A percentile compares a stretch with the other conserved stretches of the same genome.
These are phyloP conservation scores for Nephelium lappaceum DNA, from an alignment of 345 rosid genomes.

Conservation along the genomic window DNA sequence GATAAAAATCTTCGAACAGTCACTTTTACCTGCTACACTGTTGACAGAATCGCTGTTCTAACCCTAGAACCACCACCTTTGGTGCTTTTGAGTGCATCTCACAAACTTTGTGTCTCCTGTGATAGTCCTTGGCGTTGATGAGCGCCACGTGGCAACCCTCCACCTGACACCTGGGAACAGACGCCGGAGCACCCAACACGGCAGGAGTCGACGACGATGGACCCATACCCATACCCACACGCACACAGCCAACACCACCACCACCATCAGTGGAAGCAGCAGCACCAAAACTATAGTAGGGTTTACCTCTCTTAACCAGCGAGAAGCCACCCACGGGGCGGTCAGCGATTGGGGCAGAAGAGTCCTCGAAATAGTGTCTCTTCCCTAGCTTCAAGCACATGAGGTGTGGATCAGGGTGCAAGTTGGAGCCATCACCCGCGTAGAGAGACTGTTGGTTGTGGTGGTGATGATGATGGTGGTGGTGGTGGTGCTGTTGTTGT, in stretches of 20 bases:
- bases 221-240: not conserved
- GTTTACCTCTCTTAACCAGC: conserved; percentile 39
- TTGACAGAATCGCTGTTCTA: conserved; percentile 85
- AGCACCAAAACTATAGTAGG: conserved; percentile 15
- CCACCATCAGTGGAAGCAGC: not conserved
- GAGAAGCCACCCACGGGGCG: conserved; percentile 17
- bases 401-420: conserved; percentile 50
- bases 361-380: conserved; percentile 54
- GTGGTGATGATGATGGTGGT: conserved; percentile 14
- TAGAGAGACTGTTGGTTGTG: conserved; percentile 31
- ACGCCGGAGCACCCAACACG: conserved; percentile 15
- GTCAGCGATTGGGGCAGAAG: conserved; percentile 10
- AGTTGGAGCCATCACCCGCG: conserved; percentile 32
- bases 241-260: not conserved
- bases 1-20: not conserved
- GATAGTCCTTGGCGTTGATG: conserved; percentile 69
- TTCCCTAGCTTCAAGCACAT: conserved; percentile 63
- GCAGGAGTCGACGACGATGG: conserved; percentile 22
- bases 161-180: conserved; percentile 69
- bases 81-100: conserved; percentile 80
- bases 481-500: not conserved
- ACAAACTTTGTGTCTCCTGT: conserved; percentile 79
- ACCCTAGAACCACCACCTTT: conserved; percentile 61
- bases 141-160: conserved; percentile 71
- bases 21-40: conserved; percentile 81